A percentile compares a stretch with the other conserved stretches of the same genome.
These are phyloP conservation scores for Carex cristatella DNA, from an alignment of 176 grass and related monocot species.

Conservation along the genomic window DNA sequence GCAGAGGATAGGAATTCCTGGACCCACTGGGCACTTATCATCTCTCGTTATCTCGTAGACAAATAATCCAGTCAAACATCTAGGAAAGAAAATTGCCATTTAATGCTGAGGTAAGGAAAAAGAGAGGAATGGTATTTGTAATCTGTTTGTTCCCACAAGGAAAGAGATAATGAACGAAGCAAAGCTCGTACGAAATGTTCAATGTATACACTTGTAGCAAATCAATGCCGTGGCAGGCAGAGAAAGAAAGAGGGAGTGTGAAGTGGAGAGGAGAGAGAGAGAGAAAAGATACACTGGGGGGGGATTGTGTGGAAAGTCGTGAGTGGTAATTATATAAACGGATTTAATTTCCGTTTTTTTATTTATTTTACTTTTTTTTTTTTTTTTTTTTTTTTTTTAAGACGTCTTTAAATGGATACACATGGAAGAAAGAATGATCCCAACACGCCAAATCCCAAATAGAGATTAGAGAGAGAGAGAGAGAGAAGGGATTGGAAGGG, in stretches of 20 bases:
- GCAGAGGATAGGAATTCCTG: background rate
- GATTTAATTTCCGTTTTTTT: background rate
- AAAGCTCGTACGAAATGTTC: background rate
- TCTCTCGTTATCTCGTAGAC: background rate
- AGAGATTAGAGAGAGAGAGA: background rate
- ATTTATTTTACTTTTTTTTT: background rate
- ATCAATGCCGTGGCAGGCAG: conserved; percentile 3
- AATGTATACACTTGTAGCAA: conserved; percentile 11
- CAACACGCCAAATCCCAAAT: conserved; percentile 4
- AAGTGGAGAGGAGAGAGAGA: background rate
- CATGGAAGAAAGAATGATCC: conserved; percentile 6
- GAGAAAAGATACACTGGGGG: background rate
- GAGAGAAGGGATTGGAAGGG: conserved; percentile 1
- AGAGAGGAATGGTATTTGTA: background rate
- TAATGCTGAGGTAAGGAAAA: conserved; percentile 9
- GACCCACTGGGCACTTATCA: background rate
- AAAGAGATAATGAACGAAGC: conserved; percentile 10
- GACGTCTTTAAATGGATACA: conserved; percentile 24
- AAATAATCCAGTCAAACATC: conserved; percentile 15
- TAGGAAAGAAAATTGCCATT: background rate
- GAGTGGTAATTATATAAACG: background rate
- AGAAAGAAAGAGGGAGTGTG: background rate
- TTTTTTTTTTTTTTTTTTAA: background rate
- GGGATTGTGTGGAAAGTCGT: conserved; percentile 9
- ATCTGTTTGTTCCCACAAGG: background rate